Base-by-base conservation (phyloP, 1,284 basidiomycete genomes). In the Malassezia furfur region DNA sequence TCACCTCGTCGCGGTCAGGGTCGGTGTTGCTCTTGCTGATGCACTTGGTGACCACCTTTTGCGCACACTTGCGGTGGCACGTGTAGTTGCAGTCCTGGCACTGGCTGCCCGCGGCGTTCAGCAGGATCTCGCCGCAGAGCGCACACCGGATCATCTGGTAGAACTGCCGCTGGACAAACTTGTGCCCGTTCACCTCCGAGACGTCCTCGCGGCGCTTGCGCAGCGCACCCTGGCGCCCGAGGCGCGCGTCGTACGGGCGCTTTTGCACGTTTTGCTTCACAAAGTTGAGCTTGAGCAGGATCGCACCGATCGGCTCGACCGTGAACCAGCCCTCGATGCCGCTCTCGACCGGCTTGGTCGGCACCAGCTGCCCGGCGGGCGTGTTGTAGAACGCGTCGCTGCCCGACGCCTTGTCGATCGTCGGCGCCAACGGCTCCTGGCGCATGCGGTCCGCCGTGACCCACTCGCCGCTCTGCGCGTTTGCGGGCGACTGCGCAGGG, bases 11-110 rank as follows among this genome's bases (percentile, higher is more conserved):
- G 56, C 85, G 87, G 66, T 96, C 89, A 64, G 78, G 72, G 58
- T 90, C 91, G 50, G 85, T 85, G 73, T 88, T 90, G 48, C 89
- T 91, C 77, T 96, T 96, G 47, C 89, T 91, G 67, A 98, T 96
- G 80, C 94, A 99, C 77, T 96, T 98, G 5, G 93, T 99, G 66
- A 98, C 91, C 17, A 98, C 93, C 77, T 98, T 98, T 70, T 93
- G 88, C 88, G 76, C 94, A 34, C 72, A 99, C 76, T 94, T 96
- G 79, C 91, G 94, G 81, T 99, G 94, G 77, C 94, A 98, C 5
- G 89, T 90, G 76, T 96, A 99, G 61, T 90, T 85, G 77, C 94
- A 99, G 76, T 99, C 94, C 74, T 98, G 93, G 79, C 94, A 99
- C 78, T 96, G 93, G 77, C 93, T 96, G 8, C 94, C 94, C 57